A percentile compares a stretch with the other conserved stretches of the same genome.
Conservation (phyloP, 768 basidiomycete genomes). For the Chalciporus sphaerocephalus region DNA sequence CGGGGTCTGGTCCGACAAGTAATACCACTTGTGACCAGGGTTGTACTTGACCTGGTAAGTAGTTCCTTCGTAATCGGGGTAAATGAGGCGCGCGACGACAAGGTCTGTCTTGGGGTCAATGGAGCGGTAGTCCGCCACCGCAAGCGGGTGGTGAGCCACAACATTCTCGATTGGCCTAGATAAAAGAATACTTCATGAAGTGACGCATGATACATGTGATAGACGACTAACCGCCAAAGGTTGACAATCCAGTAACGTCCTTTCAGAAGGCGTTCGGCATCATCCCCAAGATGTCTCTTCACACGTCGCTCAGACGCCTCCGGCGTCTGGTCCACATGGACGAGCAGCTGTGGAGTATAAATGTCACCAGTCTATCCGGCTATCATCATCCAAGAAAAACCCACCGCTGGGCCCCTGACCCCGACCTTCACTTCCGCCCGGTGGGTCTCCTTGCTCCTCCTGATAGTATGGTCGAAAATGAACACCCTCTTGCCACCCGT, state of each 20-base stretch:
- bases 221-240: conserved; percentile 34
- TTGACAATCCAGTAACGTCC: conserved; percentile 41
- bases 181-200: background rate
- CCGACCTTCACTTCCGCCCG: background rate
- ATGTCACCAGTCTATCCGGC: no score
- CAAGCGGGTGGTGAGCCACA: conserved; percentile 36
- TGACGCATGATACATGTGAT: background rate
- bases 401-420: background rate
- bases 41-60: conserved; percentile 34
- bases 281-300: no score
- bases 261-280: conserved; percentile 38
- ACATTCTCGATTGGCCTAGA: conserved; percentile 32
- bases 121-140: conserved; percentile 35
- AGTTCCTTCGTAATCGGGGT: conserved; percentile 31
- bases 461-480: conserved; percentile 43
- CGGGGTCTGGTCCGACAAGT: no score
- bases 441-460: conserved; percentile 16
- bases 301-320: conserved; percentile 34
- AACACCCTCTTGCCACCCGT: conserved; percentile 34
- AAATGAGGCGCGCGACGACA: conserved; percentile 33
- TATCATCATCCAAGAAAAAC: no score
- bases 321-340: conserved; percentile 42
- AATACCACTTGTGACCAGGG: conserved; percentile 37
- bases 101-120: no score
- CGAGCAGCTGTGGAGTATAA: conserved; percentile 34